Evolutionary conservation across 2,329 filamentous ascomycete species (phyloP), one percentile per base, ranked within the genome.

Genomic region (Fonsecaea erecta): DNA sequence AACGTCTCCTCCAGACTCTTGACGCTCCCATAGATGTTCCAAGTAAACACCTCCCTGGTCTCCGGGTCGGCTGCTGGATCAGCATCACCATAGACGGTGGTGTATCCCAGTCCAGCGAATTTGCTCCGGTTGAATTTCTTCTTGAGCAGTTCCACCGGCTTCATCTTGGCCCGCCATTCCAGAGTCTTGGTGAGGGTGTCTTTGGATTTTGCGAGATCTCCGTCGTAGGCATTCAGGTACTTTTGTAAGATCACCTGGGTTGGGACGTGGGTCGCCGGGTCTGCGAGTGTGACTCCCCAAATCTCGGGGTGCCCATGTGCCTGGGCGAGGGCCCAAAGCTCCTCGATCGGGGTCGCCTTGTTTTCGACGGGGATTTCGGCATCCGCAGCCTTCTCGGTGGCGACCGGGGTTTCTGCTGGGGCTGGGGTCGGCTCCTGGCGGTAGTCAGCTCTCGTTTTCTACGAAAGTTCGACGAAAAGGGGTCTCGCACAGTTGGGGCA

Each of bases 21-120:
- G 68, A 93, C 91, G 40, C 87, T 87, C 14, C 93, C 93, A 75
- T 98, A 97, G 74, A 97, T 88, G 77, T 97, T 97, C 90, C 93
- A 97, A 1, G 91, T 95, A 55, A 93, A 88, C 62, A 97, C 77
- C 55, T 84, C 84, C 0, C 83, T 82, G 37, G 83, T 82, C 46
- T 81, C 81, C 60, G 68, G 62, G 26, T 83, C 79, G 12, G 56
- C 32, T 16, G 43, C 18, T 12, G 48, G 32, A 24, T 65, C 66
- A 7, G 46, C 28, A 11, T 60, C 64, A 12, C 68, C 63, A 71
- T 95, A 88, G n/a, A 83, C 83, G 0, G 92, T 92, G 57, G 97
- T 85, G 75, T 90, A 97, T 43, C 93, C 94, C 63, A 97, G 78
- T 1, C 88, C 88, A 7, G 83, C 86, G 72, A 95, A 97, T 79